A percentile compares a stretch with the other conserved stretches of the same genome.
Conservation (phyloP, 75 land plant genomes). For the Pinus taeda region DNA sequence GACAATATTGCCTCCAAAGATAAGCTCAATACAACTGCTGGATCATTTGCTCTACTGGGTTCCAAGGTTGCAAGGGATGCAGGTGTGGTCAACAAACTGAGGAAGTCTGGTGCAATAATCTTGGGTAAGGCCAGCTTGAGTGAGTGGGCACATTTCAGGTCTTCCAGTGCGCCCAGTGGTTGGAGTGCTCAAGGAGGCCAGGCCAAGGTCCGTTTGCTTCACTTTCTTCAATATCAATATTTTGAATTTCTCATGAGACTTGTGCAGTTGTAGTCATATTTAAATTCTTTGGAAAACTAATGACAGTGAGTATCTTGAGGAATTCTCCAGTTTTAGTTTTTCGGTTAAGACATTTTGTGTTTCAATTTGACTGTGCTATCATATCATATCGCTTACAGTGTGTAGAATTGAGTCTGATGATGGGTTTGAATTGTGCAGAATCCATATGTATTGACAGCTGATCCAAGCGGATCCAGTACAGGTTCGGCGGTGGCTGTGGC, state of each 20-base stretch:
- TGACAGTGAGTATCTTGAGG: no score
- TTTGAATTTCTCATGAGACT: not conserved
- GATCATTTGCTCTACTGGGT: slow-evolving; percentile 58
- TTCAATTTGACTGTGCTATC: no score
- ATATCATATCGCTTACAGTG: no score
- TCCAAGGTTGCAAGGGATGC: slow-evolving; percentile 39
- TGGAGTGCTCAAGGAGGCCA: slow-evolving; percentile 68
- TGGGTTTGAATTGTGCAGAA: slow-evolving; percentile 19
- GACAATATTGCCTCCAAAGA: slow-evolving; percentile 58
- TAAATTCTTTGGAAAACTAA: not conserved
- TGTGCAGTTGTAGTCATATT: not conserved
- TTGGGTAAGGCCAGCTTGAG: slow-evolving; percentile 31
- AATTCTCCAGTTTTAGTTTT: no score
- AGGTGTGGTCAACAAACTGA: slow-evolving; percentile 35
- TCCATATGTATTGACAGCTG: slow-evolving; percentile 23
- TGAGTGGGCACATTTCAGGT: slow-evolving; percentile 21
- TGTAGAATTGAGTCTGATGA: not conserved
- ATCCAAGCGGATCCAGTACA: slow-evolving; percentile 36
- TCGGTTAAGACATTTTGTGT: no score
- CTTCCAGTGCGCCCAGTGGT: slow-evolving; percentile 21
- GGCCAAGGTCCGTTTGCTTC: slow-evolving; percentile 15
- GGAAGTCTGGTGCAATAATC: slow-evolving; percentile 19
- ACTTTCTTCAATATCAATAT: not conserved
- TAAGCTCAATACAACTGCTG: slow-evolving; percentile 56
- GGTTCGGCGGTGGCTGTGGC: slow-evolving; percentile 41